Evolutionary conservation across 768 basidiomycete genomes (phyloP).

Genomic region (Macrolepiota albuminosa): DNA sequence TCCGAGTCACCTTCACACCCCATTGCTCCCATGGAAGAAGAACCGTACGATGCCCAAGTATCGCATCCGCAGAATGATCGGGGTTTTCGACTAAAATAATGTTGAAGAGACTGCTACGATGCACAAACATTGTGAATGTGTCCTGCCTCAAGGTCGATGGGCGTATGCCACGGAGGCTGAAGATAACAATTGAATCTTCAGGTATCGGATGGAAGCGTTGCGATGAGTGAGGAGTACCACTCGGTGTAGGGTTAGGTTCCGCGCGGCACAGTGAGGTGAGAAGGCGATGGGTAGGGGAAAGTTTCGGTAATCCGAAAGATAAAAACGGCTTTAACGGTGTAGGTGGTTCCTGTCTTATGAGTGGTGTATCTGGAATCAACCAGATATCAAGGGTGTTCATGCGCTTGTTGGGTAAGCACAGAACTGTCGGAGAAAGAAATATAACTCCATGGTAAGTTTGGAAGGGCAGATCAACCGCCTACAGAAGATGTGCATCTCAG

Average conservation of each 20-base stretch:
- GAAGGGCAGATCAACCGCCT: background rate
- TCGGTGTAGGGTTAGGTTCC: background rate
- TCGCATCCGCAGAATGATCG: background rate
- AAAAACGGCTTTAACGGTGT: background rate
- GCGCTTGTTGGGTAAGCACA: background rate
- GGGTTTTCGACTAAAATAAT: background rate
- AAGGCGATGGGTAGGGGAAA: background rate
- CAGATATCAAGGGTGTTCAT: slow-evolving; percentile 2
- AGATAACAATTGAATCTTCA: background rate
- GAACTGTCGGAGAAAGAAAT: background rate
- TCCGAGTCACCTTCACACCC: background rate
- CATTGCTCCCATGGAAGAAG: background rate
- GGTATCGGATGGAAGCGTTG: background rate
- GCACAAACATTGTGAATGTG: background rate
- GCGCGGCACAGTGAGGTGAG: background rate
- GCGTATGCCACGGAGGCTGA: background rate
- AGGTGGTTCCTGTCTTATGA: background rate
- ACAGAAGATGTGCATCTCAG: background rate
- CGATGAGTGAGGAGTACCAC: background rate
- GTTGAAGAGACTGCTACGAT: background rate
- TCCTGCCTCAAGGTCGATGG: background rate
- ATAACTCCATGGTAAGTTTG: background rate
- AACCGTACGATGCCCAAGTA: background rate
- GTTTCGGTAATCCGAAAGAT: background rate
- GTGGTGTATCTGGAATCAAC: background rate